Conservation (phyloP, 176 grass and related monocot species). For the Leersia perrieri region DNA sequence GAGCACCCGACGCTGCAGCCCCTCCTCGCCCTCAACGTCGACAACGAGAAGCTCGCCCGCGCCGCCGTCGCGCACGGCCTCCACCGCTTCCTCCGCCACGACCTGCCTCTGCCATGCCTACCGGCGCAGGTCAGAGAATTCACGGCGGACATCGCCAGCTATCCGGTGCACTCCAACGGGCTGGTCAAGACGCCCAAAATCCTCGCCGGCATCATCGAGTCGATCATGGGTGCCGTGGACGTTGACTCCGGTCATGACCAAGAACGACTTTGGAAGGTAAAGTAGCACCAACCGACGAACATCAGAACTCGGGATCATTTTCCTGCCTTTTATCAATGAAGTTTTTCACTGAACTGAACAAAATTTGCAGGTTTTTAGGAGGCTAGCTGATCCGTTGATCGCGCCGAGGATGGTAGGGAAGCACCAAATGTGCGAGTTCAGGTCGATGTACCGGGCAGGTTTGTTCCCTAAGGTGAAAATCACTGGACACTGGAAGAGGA, state of each 20-base stretch:
- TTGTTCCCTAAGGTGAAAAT: too few species aligned
- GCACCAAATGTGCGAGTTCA: not conserved
- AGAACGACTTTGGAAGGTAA: not conserved
- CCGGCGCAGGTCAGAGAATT: not conserved
- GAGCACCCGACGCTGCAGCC: conserved; percentile 33
- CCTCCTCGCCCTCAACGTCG: conserved; percentile 4
- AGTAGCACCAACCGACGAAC: not conserved
- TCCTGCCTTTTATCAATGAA: not conserved
- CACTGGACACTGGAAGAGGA: too few species aligned
- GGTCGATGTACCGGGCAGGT: not conserved
- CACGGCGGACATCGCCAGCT: not conserved
- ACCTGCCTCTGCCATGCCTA: too few species aligned
- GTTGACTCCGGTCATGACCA: too few species aligned
- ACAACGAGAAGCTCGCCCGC: not conserved
- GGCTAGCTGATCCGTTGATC: conserved; percentile 1
- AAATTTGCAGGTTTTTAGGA: not conserved
- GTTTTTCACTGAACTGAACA: not conserved
- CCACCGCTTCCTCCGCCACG: not conserved
- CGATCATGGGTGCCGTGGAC: not conserved
- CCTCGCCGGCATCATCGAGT: not conserved
- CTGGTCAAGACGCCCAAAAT: too few species aligned
- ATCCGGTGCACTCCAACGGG: too few species aligned
- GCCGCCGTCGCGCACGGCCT: too few species aligned
- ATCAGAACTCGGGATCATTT: too few species aligned
- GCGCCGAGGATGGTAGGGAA: not conserved